Evolutionary conservation across 2,329 filamentous ascomycete species (phyloP).

Genomic region (Fusarium drepaniforme): DNA sequence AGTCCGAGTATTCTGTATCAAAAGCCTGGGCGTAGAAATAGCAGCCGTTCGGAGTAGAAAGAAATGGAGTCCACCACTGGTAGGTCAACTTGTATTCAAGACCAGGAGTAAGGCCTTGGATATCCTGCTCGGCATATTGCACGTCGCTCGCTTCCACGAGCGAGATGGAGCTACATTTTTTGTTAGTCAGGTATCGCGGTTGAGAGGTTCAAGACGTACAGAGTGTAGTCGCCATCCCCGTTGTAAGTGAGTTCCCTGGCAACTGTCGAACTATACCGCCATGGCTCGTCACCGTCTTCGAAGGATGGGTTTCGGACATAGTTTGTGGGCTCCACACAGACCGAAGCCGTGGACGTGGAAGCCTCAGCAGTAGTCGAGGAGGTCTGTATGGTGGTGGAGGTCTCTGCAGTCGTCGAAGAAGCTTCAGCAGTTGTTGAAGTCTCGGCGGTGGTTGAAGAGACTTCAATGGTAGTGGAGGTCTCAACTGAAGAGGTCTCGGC

Average conservation of each 20-base stretch:
- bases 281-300: not conserved
- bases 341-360: not conserved
- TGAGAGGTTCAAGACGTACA: not conserved
- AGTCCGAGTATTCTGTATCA: not conserved
- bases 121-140: not conserved
- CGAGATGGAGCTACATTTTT: not conserved
- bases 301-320: not conserved
- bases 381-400: not conserved
- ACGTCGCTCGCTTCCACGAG: not conserved
- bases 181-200: not conserved
- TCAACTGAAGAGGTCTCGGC: not conserved
- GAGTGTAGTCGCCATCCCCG: not conserved
- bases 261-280: not conserved
- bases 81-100: not conserved
- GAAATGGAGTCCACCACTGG: not conserved
- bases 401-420: not conserved
- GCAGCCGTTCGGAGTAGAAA: not conserved
- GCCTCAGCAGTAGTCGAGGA: not conserved
- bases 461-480: not conserved
- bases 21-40: not conserved
- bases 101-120: not conserved
- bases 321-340: not conserved
- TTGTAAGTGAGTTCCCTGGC: not conserved
- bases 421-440: not conserved
- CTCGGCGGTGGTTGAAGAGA: not conserved